Percentiles rank a stretch among this genome's conserved stretches.
Evolutionary conservation across 2,329 filamentous ascomycete species (phyloP).

Genomic region (Magnaporthiopsis rhizophila): DNA sequence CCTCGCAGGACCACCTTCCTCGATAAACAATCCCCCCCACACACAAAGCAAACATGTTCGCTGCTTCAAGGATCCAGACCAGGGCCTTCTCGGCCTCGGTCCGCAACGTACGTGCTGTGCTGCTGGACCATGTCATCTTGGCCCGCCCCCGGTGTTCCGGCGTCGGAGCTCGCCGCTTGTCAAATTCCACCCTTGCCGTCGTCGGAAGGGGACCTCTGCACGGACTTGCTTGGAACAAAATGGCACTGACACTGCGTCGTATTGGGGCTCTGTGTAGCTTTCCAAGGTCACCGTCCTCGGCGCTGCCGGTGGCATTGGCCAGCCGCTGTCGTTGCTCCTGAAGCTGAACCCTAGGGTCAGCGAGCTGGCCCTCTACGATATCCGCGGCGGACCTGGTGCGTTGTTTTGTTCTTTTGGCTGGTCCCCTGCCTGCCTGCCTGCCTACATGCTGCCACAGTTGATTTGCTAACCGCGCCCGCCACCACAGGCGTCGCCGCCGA

Average conservation of each 20-base stretch:
- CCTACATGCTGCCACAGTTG: no score
- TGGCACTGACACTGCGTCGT: not conserved
- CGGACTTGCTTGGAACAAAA: not conserved
- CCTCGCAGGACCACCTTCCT: not conserved
- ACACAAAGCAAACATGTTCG: conserved; percentile 59
- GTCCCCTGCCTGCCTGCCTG: no score
- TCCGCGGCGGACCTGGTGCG: conserved; percentile 85
- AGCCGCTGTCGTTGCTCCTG: conserved; percentile 92
- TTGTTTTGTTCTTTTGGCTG: conserved; percentile 15
- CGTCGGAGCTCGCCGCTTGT: conserved; percentile 5
- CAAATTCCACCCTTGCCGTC: not conserved
- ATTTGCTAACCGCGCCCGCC: no score
- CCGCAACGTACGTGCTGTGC: conserved; percentile 56
- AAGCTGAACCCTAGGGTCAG: conserved; percentile 96
- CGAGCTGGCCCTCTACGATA: conserved; percentile 95
- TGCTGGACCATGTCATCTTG: conserved; percentile 5
- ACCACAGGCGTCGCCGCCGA: conserved; percentile 86
- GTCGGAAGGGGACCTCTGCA: not conserved
- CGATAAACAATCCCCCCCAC: not conserved
- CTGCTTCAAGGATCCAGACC: conserved; percentile 61
- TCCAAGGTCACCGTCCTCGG: conserved; percentile 98
- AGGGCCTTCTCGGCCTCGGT: conserved; percentile 76
- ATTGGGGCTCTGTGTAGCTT: conserved; percentile 47
- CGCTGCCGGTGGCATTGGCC: conserved; percentile 95
- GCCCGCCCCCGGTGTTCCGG: conserved; percentile 10